A percentile compares a stretch with the other conserved stretches of the same genome.
These are phyloP conservation scores for Fonsecaea nubica DNA, from an alignment of 2,329 filamentous ascomycete genomes.

Conservation along the genomic window DNA sequence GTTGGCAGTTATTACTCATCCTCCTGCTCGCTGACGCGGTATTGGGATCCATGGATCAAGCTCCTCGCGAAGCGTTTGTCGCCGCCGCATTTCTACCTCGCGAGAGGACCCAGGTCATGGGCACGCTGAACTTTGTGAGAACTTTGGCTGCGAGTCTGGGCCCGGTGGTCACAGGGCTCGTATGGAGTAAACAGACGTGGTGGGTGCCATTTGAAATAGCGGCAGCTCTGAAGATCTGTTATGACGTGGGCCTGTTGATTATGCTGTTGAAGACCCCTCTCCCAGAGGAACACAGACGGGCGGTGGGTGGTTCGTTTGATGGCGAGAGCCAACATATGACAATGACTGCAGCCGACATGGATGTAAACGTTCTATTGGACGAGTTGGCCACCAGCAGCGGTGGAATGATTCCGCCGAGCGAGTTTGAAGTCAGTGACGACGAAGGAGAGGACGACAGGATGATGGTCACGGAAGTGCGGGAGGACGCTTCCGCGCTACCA, in stretches of 20 bases:
- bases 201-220: conserved; percentile 70
- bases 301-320: neutral
- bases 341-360: conserved; percentile 27
- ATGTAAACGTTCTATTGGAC: conserved; percentile 26
- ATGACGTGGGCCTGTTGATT: conserved; percentile 57
- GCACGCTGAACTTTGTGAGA: conserved; percentile 72
- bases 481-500: neutral
- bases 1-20: conserved; percentile 61
- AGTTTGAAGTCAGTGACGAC: conserved; percentile 24
- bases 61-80: conserved; percentile 72
- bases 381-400: conserved; percentile 12
- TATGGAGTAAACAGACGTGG: conserved; percentile 63
- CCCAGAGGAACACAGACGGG: conserved; percentile 21
- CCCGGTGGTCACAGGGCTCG: conserved; percentile 67
- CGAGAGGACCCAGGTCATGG: conserved; percentile 75
- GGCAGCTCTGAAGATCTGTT: conserved; percentile 66
- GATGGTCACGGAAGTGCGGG: neutral
- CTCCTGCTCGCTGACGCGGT: conserved; percentile 69
- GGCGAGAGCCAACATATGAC: conserved; percentile 13
- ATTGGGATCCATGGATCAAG: conserved; percentile 72
- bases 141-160: conserved; percentile 68
- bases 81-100: conserved; percentile 67
- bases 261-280: conserved; percentile 27
- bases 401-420: conserved; percentile 17
- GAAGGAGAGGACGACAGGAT: conserved; percentile 15